phyloP scores from a whole-genome alignment of 768 basidiomycete species.

The Hortiboletus flavorubellus region DNA sequence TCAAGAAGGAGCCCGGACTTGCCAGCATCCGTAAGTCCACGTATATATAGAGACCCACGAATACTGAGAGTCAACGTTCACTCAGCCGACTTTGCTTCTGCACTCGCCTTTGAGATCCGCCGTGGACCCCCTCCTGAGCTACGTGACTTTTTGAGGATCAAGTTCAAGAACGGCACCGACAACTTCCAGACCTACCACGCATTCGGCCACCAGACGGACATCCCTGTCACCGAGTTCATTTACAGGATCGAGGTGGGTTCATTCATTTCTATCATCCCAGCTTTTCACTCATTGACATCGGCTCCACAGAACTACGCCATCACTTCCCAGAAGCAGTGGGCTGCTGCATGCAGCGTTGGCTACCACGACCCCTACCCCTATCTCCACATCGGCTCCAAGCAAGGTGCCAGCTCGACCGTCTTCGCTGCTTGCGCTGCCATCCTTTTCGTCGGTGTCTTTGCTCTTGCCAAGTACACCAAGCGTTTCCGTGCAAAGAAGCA shows the following conservation, averaged over 20 bases:
- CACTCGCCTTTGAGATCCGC: slow-evolving; percentile 75
- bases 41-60: not conserved
- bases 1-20: slow-evolving; percentile 54
- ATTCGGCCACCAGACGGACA: slow-evolving; percentile 72
- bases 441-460: slow-evolving; percentile 32
- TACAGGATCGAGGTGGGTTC: slow-evolving; percentile 67
- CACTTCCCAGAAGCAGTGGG: slow-evolving; percentile 44
- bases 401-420: slow-evolving; percentile 31
- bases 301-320: slow-evolving; percentile 41
- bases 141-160: slow-evolving; percentile 80
- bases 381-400: slow-evolving; percentile 31
- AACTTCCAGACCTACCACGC: slow-evolving; percentile 67
- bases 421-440: slow-evolving; percentile 36
- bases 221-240: slow-evolving; percentile 82
- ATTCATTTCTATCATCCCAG: not conserved
- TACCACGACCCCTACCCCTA: slow-evolving; percentile 26
- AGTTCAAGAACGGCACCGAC: slow-evolving; percentile 80
- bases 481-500: slow-evolving; percentile 33
- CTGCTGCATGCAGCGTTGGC: slow-evolving; percentile 36
- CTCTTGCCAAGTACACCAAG: slow-evolving; percentile 36
- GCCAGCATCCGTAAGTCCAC: slow-evolving; percentile 58
- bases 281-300: slow-evolving; percentile 1
- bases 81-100: slow-evolving; percentile 69
- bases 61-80: slow-evolving; percentile 10
- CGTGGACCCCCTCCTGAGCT: slow-evolving; percentile 70